Conservation (phyloP, 306 rosid genomes). For the Styphnolobium japonicum region DNA sequence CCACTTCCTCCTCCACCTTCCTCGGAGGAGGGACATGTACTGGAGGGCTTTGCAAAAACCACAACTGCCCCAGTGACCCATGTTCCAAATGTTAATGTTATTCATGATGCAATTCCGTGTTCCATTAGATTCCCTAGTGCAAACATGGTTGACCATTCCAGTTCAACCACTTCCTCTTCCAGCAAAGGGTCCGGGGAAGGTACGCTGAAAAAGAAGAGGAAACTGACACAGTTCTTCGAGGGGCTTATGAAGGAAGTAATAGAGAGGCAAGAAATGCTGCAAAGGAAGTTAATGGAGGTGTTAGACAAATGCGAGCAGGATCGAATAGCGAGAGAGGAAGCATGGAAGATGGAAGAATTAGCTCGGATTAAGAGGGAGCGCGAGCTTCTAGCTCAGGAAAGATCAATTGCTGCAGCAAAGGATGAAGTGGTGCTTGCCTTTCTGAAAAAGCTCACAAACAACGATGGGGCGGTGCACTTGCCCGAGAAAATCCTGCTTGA, state of each 20-base stretch:
- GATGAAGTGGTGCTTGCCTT: constrained; percentile 72
- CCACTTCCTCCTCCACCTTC: constrained; percentile 23
- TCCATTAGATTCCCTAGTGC: constrained; percentile 43
- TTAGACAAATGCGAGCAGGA: constrained; percentile 68
- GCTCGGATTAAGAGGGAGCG: constrained; percentile 58
- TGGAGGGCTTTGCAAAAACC: constrained; percentile 11
- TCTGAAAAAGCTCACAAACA: constrained; percentile 53
- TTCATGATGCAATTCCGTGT: constrained; percentile 52
- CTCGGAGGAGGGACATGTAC: background rate
- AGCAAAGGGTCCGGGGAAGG: constrained; percentile 44
- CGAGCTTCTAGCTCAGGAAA: constrained; percentile 64
- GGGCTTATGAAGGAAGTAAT: constrained; percentile 65
- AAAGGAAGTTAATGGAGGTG: constrained; percentile 60
- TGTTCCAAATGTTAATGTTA: constrained; percentile 25
- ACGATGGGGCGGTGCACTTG: constrained; percentile 29
- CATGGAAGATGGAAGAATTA: constrained; percentile 68
- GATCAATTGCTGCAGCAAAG: constrained; percentile 71
- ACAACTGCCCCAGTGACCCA: background rate
- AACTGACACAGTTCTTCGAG: constrained; percentile 44
- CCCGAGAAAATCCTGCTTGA: constrained; percentile 5
- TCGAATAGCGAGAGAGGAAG: constrained; percentile 68
- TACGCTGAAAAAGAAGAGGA: constrained; percentile 46
- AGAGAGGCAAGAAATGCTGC: constrained; percentile 69
- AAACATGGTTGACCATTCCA: constrained; percentile 28
- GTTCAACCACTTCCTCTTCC: constrained; percentile 42